phyloP scores from a whole-genome alignment of 2,329 filamentous ascomycete species.

The Xylariaceae sp. region DNA sequence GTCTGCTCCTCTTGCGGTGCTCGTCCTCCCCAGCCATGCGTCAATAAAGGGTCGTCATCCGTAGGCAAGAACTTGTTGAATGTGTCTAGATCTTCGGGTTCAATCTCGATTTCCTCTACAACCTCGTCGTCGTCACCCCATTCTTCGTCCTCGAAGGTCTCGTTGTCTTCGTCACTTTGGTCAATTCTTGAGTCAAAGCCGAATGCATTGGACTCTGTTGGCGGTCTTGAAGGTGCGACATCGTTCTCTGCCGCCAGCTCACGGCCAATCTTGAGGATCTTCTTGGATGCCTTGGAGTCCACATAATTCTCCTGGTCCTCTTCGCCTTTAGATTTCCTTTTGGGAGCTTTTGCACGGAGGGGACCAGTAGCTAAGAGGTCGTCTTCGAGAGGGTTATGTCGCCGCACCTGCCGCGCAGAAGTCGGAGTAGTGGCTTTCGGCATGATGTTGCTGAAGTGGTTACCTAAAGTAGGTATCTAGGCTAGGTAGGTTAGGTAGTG shows the following conservation, averaged over 20 bases:
- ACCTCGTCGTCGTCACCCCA: conserved; percentile 80
- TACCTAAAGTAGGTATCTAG: neutral
- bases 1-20: conserved; percentile 46
- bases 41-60: conserved; percentile 71
- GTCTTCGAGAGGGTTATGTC: conserved; percentile 90
- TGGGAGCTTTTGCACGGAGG: conserved; percentile 74
- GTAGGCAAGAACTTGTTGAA: conserved; percentile 88
- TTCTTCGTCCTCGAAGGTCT: conserved; percentile 57
- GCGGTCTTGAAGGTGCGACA: conserved; percentile 46
- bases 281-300: conserved; percentile 83
- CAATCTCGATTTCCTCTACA: conserved; percentile 75
- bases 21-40: conserved; percentile 61
- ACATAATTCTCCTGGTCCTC: conserved; percentile 72
- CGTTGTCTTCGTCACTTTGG: conserved; percentile 51
- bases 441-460: conserved; percentile 55
- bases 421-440: conserved; percentile 73
- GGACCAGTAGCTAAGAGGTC: conserved; percentile 75
- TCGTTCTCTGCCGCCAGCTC: conserved; percentile 84
- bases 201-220: conserved; percentile 65
- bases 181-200: conserved; percentile 78
- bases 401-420: conserved; percentile 61
- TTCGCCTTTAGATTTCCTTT: conserved; percentile 68
- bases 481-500: neutral
- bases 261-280: conserved; percentile 87
- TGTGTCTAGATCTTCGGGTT: conserved; percentile 83